These are phyloP conservation scores for Limnomonas spitsbergensis DNA, from an alignment of 139 green algal genomes.

Conservation along the genomic window DNA sequence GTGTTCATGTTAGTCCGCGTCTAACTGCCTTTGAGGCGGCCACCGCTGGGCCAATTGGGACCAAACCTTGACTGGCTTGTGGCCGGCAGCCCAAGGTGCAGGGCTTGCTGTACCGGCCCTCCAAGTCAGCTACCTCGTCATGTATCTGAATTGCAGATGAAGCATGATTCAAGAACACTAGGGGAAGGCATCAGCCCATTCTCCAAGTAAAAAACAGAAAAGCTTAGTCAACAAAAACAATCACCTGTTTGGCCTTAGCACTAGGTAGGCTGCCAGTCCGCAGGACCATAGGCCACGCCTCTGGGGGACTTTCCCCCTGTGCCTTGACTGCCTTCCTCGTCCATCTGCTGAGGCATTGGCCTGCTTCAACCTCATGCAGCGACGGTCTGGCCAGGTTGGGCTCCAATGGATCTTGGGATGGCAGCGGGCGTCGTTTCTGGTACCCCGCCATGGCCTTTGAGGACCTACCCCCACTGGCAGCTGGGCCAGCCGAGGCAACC, in stretches of 20 bases:
- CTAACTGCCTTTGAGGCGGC: too few relatives aligned
- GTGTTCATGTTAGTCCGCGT: too few relatives aligned
- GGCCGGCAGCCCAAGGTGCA: too few relatives aligned
- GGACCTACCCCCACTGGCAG: neutral
- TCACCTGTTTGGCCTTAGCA: neutral
- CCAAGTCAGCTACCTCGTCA: too few relatives aligned
- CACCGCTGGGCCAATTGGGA: too few relatives aligned
- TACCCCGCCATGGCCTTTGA: neutral
- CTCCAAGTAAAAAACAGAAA: too few relatives aligned
- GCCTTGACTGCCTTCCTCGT: neutral
- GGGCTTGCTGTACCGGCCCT: too few relatives aligned
- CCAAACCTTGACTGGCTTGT: too few relatives aligned
- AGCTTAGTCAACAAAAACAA: constrained; percentile 7
- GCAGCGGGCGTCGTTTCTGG: neutral
- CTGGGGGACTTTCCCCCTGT: neutral
- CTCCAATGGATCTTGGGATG: neutral
- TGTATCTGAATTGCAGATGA: too few relatives aligned
- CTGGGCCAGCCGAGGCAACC: neutral
- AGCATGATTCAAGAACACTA: too few relatives aligned
- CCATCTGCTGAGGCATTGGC: neutral
- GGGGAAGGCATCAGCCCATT: too few relatives aligned
- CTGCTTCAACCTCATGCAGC: too few relatives aligned
- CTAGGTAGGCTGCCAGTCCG: neutral
- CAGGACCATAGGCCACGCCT: neutral
- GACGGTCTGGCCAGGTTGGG: neutral